These are phyloP conservation scores for Crithidia expoeki DNA, from an alignment of 208 protist species.

Conservation along the genomic window DNA sequence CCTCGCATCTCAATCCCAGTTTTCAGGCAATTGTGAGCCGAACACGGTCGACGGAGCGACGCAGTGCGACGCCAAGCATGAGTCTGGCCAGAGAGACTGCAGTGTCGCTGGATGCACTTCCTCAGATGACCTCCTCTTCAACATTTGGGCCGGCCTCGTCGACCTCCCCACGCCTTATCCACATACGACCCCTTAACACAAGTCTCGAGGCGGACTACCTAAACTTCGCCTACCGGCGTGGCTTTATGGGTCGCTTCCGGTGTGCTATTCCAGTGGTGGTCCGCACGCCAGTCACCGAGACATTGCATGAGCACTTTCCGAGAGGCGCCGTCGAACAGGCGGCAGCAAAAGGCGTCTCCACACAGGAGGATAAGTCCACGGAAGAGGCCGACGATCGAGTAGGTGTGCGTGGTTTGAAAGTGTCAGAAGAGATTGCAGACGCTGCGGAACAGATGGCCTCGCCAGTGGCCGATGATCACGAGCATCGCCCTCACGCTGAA, in stretches of 20 bases:
- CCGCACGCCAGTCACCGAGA: slow-evolving; percentile 24
- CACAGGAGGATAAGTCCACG: too few relatives aligned
- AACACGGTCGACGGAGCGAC: background rate
- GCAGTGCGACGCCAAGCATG: background rate
- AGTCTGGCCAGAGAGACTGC: background rate
- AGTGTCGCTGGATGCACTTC: too few relatives aligned
- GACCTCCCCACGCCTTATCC: background rate
- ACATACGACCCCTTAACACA: slow-evolving; percentile 9
- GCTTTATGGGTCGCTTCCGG: slow-evolving; percentile 42
- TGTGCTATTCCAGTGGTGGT: slow-evolving; percentile 47
- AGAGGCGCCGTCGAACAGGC: too few relatives aligned
- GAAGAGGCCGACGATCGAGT: too few relatives aligned
- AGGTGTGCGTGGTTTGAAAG: too few relatives aligned
- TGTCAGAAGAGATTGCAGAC: too few relatives aligned
- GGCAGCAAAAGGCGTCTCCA: too few relatives aligned
- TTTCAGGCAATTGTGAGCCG: background rate
- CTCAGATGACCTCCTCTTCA: too few relatives aligned
- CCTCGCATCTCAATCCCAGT: background rate
- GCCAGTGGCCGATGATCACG: background rate
- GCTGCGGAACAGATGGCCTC: background rate
- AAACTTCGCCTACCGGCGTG: slow-evolving; percentile 21
- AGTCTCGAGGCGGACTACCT: slow-evolving; percentile 31
- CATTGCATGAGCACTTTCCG: too few relatives aligned
- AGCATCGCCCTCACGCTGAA: too few relatives aligned
- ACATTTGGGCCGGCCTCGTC: background rate